Conservation (phyloP, 2,329 filamentous ascomycete species). For the Alternaria viburni region DNA sequence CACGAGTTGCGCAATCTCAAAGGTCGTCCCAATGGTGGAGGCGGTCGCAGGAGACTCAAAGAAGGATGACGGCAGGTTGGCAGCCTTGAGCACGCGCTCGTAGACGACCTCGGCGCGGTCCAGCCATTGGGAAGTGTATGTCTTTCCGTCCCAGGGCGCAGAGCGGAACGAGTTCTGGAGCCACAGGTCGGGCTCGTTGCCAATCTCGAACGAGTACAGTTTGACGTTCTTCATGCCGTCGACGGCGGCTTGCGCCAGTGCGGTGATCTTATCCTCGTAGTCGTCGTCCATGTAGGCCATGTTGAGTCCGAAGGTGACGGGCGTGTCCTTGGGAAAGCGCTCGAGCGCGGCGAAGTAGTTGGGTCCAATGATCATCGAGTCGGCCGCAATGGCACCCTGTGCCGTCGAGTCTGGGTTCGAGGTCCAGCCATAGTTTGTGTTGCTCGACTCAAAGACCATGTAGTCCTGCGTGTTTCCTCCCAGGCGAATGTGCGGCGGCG, state of each 20-base stretch:
- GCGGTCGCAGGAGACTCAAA: constrained; percentile 59
- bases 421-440: constrained; percentile 47
- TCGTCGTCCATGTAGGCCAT: constrained; percentile 56
- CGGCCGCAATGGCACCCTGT: constrained; percentile 50
- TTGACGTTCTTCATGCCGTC: constrained; percentile 47
- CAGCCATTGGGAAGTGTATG: constrained; percentile 56
- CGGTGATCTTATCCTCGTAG: constrained; percentile 52
- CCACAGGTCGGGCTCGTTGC: constrained; percentile 54
- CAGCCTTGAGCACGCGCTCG: constrained; percentile 54
- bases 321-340: constrained; percentile 58
- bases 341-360: constrained; percentile 57
- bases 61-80: constrained; percentile 50
- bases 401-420: constrained; percentile 49
- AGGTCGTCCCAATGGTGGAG: constrained; percentile 59
- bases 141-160: constrained; percentile 52
- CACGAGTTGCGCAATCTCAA: constrained; percentile 53
- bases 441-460: constrained; percentile 52
- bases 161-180: constrained; percentile 55
- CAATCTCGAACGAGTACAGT: constrained; percentile 52
- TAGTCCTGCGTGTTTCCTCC: constrained; percentile 61
- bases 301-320: constrained; percentile 59
- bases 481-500: constrained; percentile 57
- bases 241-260: constrained; percentile 50
- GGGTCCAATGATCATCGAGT: constrained; percentile 57
- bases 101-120: constrained; percentile 54